Percentiles rank a stretch among this genome's conserved stretches.
phyloP scores from a whole-genome alignment of 2,329 filamentous ascomycete species.

The Aureobasidium mangrovei region DNA sequence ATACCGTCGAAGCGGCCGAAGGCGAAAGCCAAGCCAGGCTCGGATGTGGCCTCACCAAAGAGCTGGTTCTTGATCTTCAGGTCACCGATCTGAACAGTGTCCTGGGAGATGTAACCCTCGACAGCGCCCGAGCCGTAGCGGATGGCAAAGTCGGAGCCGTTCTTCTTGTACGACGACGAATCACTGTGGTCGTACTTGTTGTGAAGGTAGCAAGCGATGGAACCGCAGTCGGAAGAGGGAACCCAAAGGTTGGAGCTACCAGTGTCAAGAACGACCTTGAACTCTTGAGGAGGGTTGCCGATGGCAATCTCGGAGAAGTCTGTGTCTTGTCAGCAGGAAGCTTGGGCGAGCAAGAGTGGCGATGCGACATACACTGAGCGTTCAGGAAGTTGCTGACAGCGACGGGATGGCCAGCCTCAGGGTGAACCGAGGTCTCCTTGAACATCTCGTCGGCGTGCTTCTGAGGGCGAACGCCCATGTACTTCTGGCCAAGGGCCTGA shows the following conservation, averaged over 20 bases:
- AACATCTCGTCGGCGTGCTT: constrained; percentile 68
- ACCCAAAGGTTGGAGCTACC: constrained; percentile 99
- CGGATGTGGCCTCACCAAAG: constrained; percentile 91
- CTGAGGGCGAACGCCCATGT: constrained; percentile 73
- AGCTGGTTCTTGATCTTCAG: constrained; percentile 79
- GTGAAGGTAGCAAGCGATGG: constrained; percentile 97
- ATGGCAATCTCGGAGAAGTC: constrained; percentile 96
- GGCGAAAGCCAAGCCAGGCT: constrained; percentile 94
- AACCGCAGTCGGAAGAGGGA: constrained; percentile 78
- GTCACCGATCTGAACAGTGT: constrained; percentile 80
- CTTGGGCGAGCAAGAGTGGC: not conserved
- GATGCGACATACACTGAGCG: constrained; percentile 71
- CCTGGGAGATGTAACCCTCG: constrained; percentile 87
- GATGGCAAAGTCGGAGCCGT: constrained; percentile 87
- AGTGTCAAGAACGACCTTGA: constrained; percentile 98
- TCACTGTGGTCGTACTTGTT: constrained; percentile 86
- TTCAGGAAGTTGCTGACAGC: constrained; percentile 97
- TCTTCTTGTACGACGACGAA: constrained; percentile 88
- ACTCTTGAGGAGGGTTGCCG: constrained; percentile 82
- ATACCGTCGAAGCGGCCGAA: constrained; percentile 98
- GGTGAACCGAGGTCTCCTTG: constrained; percentile 59
- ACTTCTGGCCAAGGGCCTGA: constrained; percentile 84
- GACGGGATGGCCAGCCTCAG: constrained; percentile 64
- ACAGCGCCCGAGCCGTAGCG: constrained; percentile 91
- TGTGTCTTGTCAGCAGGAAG: constrained; percentile 29